These are phyloP conservation scores for Whalleya microplaca DNA, from an alignment of 2,329 filamentous ascomycete species.

Conservation along the genomic window DNA sequence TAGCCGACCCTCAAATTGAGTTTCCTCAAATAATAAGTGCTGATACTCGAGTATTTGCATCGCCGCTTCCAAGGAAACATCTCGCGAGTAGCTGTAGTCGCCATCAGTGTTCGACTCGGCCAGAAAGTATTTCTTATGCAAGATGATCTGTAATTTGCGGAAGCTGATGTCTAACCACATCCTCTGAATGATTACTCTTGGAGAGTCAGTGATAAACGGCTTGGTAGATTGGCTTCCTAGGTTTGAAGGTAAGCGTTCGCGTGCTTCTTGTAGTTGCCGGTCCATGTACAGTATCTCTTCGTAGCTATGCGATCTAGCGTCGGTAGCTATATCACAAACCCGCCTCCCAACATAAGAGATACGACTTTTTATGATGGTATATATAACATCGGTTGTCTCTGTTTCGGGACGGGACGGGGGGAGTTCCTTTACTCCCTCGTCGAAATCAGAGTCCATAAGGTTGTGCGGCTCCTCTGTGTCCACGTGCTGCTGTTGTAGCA, in stretches of 20 bases:
- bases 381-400: conserved; percentile 33
- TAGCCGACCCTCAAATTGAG: conserved; percentile 43
- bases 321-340: conserved; percentile 28
- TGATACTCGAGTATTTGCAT: conserved; percentile 52
- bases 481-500: conserved; percentile 44
- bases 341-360: conserved; percentile 33
- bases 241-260: conserved; percentile 16
- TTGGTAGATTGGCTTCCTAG: conserved; percentile 25
- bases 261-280: conserved; percentile 16
- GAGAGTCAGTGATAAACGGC: conserved; percentile 49
- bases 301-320: conserved; percentile 23
- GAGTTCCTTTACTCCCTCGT: conserved; percentile 36
- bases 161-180: conserved; percentile 56
- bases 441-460: conserved; percentile 48
- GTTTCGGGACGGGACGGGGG: conserved; percentile 40
- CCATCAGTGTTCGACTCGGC: conserved; percentile 36
- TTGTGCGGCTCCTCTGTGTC: conserved; percentile 50
- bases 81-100: conserved; percentile 46
- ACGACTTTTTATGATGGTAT: conserved; percentile 31
- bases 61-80: conserved; percentile 51
- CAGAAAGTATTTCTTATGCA: conserved; percentile 58
- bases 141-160: conserved; percentile 53
- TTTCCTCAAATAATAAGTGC: conserved; percentile 52
- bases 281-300: conserved; percentile 31
- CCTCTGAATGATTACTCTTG: conserved; percentile 54